These are phyloP conservation scores for Cryptococcus amylolentus DNA, from an alignment of 1,284 basidiomycete genomes.

Conservation along the genomic window DNA sequence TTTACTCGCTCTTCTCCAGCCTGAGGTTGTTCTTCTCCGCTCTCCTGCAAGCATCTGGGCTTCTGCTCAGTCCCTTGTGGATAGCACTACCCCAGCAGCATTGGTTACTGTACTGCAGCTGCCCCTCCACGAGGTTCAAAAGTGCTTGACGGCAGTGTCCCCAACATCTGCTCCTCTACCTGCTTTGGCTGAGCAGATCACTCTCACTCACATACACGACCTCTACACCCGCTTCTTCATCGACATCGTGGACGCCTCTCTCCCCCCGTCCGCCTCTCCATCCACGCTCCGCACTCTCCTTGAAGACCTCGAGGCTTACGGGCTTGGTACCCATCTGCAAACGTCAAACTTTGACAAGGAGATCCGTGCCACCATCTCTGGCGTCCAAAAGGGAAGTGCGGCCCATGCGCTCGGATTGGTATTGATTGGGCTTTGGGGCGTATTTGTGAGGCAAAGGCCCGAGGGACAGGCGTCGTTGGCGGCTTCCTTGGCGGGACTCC, in stretches of 20 bases:
- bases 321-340: constrained; percentile 25
- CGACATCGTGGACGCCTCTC: constrained; percentile 38
- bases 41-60: constrained; percentile 32
- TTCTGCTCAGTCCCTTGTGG: constrained; percentile 27
- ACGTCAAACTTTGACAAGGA: constrained; percentile 39
- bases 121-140: constrained; percentile 34
- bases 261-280: constrained; percentile 8
- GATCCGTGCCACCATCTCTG: constrained; percentile 36
- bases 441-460: constrained; percentile 37
- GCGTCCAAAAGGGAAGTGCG: constrained; percentile 35
- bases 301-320: constrained; percentile 24
- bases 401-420: constrained; percentile 47
- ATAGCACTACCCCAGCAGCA: constrained; percentile 22
- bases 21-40: constrained; percentile 16
- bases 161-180: constrained; percentile 38
- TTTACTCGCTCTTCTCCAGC: constrained; percentile 37
- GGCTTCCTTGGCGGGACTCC: constrained; percentile 42
- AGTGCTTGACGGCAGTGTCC: constrained; percentile 28
- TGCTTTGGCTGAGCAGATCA: constrained; percentile 46
- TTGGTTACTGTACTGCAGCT: constrained; percentile 39
- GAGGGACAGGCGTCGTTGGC: constrained; percentile 40
- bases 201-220: constrained; percentile 45
- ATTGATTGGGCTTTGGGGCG: constrained; percentile 47
- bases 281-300: constrained; percentile 28
- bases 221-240: constrained; percentile 45